A percentile compares a stretch with the other conserved stretches of the same genome.
phyloP scores from a whole-genome alignment of 1,139 yeast species.

The Hemisphaericaspora lyxosophila region DNA sequence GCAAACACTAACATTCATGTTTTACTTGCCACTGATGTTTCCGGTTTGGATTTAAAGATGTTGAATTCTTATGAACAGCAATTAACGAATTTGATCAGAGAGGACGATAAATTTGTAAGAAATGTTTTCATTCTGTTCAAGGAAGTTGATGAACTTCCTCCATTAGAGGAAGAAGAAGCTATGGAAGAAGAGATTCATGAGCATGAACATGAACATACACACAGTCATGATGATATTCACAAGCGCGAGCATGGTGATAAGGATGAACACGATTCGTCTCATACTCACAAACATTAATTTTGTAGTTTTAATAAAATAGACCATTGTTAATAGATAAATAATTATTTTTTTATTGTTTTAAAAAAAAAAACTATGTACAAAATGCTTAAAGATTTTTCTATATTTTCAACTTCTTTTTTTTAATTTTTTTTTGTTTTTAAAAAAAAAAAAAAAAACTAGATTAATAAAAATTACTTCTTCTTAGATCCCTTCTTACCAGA shows the following conservation, averaged over 20 bases:
- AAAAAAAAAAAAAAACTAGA: conserved; percentile 2
- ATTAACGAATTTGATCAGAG: conserved; percentile 24
- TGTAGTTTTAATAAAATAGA: neutral
- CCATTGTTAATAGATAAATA: conserved; percentile 7
- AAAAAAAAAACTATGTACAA: conserved; percentile 14
- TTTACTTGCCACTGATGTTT: conserved; percentile 19
- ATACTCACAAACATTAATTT: neutral
- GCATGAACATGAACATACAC: conserved; percentile 12
- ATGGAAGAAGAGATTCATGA: conserved; percentile 5
- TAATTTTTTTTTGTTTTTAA: too few relatives aligned
- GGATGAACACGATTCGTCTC: conserved; percentile 3
- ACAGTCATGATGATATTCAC: conserved; percentile 5
- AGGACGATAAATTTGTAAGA: conserved; percentile 35
- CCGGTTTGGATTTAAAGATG: conserved; percentile 23
- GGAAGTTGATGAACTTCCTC: conserved; percentile 9
- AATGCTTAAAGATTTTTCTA: too few relatives aligned
- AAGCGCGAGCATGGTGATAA: conserved; percentile 13
- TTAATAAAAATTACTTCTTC: conserved; percentile 16
- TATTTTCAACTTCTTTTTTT: too few relatives aligned
- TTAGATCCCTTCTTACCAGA: conserved; percentile 14
- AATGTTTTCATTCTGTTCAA: conserved; percentile 25
- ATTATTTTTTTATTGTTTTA: conserved; percentile 5
- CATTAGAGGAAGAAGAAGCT: conserved; percentile 7
- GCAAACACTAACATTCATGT: conserved; percentile 53
- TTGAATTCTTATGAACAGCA: conserved; percentile 29